phyloP scores from a whole-genome alignment of 2,329 filamentous ascomycete genomes.

The Chaetomium globosum region DNA sequence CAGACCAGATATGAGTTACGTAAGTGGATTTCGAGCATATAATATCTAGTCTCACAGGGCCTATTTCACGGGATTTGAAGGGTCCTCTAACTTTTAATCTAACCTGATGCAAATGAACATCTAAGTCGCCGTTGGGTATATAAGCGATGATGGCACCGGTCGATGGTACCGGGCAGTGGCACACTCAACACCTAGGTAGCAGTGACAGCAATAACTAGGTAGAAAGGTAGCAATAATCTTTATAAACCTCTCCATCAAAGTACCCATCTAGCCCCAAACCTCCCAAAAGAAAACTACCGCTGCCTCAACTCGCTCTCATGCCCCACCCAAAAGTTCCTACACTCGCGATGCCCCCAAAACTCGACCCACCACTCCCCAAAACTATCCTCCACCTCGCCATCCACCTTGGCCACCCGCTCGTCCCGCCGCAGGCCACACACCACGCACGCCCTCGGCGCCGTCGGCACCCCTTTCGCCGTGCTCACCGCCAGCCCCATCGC shows the following conservation, averaged over 20 bases:
- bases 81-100: no score
- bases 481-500: constrained; percentile 68
- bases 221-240: background rate
- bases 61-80: background rate
- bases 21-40: background rate
- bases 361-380: constrained; percentile 98
- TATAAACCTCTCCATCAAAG: background rate
- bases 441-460: constrained; percentile 74
- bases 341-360: constrained; percentile 79
- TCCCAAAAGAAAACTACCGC: constrained; percentile 50
- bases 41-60: background rate
- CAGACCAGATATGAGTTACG: background rate
- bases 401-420: constrained; percentile 76
- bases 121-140: background rate
- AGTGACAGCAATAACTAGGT: background rate
- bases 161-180: no score
- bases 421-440: constrained; percentile 87
- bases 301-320: constrained; percentile 72
- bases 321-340: constrained; percentile 81
- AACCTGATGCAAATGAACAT: background rate
- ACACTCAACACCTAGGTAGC: background rate
- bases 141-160: background rate
- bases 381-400: constrained; percentile 78
- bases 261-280: background rate
- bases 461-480: constrained; percentile 71